Conservation (phyloP, 2,329 filamentous ascomycete species). For the Claviceps digitariae region DNA sequence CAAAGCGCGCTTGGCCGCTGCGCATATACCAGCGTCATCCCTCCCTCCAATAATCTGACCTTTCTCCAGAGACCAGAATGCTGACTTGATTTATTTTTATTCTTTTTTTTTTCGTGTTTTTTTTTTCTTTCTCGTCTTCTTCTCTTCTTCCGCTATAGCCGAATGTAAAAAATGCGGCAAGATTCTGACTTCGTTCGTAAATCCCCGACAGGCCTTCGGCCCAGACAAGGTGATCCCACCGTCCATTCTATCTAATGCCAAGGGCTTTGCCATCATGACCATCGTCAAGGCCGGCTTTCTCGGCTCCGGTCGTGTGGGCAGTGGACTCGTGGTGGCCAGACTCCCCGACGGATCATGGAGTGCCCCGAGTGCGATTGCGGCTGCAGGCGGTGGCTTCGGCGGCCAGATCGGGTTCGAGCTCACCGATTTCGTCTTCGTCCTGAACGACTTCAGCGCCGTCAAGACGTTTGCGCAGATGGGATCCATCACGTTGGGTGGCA, state of each 20-base stretch:
- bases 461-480: constrained; percentile 89
- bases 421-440: constrained; percentile 94
- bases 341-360: constrained; percentile 69
- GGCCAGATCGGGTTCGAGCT: constrained; percentile 80
- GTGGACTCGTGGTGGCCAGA: constrained; percentile 68
- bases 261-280: constrained; percentile 77
- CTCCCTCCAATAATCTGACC: neutral
- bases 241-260: constrained; percentile 75
- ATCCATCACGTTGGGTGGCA: constrained; percentile 83
- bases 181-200: constrained; percentile 88
- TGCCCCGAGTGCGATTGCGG: constrained; percentile 68
- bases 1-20: neutral
- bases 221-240: constrained; percentile 97
- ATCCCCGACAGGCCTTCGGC: constrained; percentile 83
- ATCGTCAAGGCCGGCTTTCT: constrained; percentile 81
- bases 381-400: constrained; percentile 68
- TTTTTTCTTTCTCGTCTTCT: neutral
- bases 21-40: too few species aligned
- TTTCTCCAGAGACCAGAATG: neutral
- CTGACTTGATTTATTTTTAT: neutral
- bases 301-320: constrained; percentile 68
- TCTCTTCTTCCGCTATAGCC: constrained; percentile 38
- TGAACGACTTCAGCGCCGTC: constrained; percentile 82
- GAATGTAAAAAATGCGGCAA: constrained; percentile 97
- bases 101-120: too few species aligned